These are phyloP conservation scores for Aureobasidium zeae DNA, from an alignment of 2,329 filamentous ascomycete genomes.

Conservation along the genomic window DNA sequence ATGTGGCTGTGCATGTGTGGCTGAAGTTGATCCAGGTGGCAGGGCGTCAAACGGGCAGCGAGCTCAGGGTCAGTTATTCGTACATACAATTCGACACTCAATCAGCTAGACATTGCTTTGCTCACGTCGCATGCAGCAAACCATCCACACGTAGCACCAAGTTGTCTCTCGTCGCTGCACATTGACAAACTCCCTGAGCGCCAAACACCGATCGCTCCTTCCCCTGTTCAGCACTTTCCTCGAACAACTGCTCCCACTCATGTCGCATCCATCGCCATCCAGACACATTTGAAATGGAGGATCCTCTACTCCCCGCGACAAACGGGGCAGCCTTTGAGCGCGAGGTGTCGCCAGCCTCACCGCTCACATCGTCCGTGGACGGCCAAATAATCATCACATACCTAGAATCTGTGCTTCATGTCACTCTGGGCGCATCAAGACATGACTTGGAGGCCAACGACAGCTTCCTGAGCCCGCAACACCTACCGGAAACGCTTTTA, in stretches of 20 bases:
- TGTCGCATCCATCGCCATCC: slow-evolving; percentile 1
- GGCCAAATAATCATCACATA: slow-evolving; percentile 41
- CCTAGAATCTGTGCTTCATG: slow-evolving; percentile 39
- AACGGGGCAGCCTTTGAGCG: slow-evolving; percentile 29
- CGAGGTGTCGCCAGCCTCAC: slow-evolving; percentile 21
- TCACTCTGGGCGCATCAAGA: slow-evolving; percentile 45
- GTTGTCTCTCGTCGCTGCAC: too few species aligned
- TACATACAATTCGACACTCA: too few species aligned
- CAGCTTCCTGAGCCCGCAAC: slow-evolving; percentile 68
- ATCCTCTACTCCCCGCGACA: slow-evolving; percentile 28
- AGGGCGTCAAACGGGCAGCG: too few species aligned
- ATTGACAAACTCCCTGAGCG: too few species aligned
- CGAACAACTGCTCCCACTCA: slow-evolving; percentile 2
- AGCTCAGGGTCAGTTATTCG: too few species aligned
- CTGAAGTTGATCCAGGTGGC: too few species aligned
- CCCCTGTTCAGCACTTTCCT: slow-evolving; percentile 1
- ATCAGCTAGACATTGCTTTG: too few species aligned
- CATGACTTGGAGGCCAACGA: slow-evolving; percentile 71
- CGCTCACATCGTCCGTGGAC: slow-evolving; percentile 29
- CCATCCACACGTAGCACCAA: too few species aligned
- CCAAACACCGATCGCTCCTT: neutral
- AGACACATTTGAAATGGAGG: slow-evolving; percentile 26
- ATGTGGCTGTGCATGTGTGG: too few species aligned
- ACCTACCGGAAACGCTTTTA: slow-evolving; percentile 69
- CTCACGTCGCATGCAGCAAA: too few species aligned